Percentiles rank a stretch among this genome's conserved stretches.
Evolutionary conservation across 257 asterid species (phyloP).

Genomic region (Capsicum rhomboideum): DNA sequence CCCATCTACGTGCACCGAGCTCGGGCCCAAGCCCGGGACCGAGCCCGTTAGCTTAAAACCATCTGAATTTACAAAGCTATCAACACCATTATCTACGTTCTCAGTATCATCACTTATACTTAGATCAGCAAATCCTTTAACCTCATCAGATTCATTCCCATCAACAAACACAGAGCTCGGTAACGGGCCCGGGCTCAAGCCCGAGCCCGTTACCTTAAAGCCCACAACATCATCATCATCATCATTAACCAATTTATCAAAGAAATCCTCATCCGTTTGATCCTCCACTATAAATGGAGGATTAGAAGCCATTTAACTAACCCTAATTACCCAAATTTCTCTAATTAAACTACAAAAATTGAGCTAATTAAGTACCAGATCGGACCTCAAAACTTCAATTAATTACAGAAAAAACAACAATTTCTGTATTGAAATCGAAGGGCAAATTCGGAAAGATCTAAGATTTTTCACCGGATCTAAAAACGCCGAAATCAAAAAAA

Average conservation of each 20-base stretch:
- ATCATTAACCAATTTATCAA: conserved; percentile 83
- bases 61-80: neutral
- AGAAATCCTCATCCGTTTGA: conserved; percentile 89
- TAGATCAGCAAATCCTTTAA: conserved; percentile 61
- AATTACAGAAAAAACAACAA: neutral
- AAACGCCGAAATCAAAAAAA: neutral
- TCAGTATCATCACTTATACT: conserved; percentile 18
- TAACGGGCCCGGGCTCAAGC: conserved; percentile 12
- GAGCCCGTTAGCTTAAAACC: no score
- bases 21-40: no score
- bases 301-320: conserved; percentile 64
- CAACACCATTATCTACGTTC: neutral
- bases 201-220: conserved; percentile 31
- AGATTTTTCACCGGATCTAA: neutral
- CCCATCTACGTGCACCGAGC: no score
- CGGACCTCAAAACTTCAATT: conserved; percentile 2
- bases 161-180: conserved; percentile 16
- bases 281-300: conserved; percentile 98
- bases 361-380: conserved; percentile 5
- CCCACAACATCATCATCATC: conserved; percentile 45
- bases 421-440: neutral
- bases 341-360: neutral
- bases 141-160: conserved; percentile 63
- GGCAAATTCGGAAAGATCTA: neutral
- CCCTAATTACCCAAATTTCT: conserved; percentile 13